phyloP scores from a whole-genome alignment of 441 rosid species.

The Isatis lusitanica region DNA sequence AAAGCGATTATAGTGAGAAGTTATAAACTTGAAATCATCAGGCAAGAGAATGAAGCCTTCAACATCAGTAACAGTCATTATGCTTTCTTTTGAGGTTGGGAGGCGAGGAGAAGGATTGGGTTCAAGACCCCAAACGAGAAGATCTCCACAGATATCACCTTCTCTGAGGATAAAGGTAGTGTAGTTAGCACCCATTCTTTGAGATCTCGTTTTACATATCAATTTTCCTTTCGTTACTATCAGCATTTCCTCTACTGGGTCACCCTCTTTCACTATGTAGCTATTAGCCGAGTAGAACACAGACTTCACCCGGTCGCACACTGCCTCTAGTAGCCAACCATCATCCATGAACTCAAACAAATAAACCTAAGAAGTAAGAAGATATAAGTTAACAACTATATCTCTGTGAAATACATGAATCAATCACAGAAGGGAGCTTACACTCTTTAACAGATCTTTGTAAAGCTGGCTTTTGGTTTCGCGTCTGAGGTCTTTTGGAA shows the following conservation, averaged over 20 bases:
- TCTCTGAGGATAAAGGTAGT: slow-evolving; percentile 26
- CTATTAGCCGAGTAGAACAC: slow-evolving; percentile 41
- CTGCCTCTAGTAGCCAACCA: slow-evolving; percentile 40
- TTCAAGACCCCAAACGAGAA: slow-evolving; percentile 57
- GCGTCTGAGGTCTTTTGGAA: slow-evolving; percentile 65
- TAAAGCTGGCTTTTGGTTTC: slow-evolving; percentile 69
- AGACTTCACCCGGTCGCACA: slow-evolving; percentile 50
- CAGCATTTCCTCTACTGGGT: slow-evolving; percentile 45
- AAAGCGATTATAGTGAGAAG: slow-evolving; percentile 44
- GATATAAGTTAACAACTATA: background rate
- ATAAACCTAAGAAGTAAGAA: slow-evolving; percentile 36
- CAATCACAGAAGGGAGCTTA: slow-evolving; percentile 31
- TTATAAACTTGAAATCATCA: slow-evolving; percentile 50
- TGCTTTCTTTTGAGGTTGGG: slow-evolving; percentile 38
- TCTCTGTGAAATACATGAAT: background rate
- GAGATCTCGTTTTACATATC: slow-evolving; percentile 24
- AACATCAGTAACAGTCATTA: slow-evolving; percentile 39
- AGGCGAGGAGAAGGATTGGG: slow-evolving; percentile 37
- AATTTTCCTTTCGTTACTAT: slow-evolving; percentile 41
- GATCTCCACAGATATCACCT: slow-evolving; percentile 48
- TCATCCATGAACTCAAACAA: slow-evolving; percentile 42
- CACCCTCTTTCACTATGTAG: slow-evolving; percentile 42
- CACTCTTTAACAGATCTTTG: slow-evolving; percentile 22
- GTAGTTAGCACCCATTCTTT: background rate
- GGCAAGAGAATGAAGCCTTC: slow-evolving; percentile 47